A percentile compares a stretch with the other conserved stretches of the same genome.
Conservation (phyloP, 2,329 filamentous ascomycete species). For the Scleromitrula shiraiana region DNA sequence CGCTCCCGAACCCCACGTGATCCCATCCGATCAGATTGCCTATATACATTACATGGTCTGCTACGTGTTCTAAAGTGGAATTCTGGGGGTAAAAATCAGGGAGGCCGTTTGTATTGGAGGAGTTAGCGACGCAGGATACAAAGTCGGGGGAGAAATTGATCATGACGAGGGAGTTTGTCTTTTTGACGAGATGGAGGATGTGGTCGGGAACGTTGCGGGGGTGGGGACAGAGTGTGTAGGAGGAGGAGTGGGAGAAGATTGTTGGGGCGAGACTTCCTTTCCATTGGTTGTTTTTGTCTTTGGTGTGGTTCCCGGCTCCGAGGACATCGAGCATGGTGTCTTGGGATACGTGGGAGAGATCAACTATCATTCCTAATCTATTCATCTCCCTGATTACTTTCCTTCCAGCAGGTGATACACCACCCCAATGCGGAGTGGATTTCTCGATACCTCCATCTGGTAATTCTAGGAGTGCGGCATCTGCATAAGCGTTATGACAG, state of each 20-base stretch:
- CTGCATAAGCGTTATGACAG: conserved; percentile 84
- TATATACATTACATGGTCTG: conserved; percentile 73
- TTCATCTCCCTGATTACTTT: conserved; percentile 83
- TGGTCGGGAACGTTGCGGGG: conserved; percentile 86
- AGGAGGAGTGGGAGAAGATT: conserved; percentile 85
- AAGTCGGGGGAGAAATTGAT: conserved; percentile 83
- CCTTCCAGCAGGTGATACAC: conserved; percentile 64
- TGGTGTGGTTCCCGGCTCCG: no score
- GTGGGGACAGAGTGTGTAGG: conserved; percentile 73
- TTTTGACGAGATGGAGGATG: conserved; percentile 67
- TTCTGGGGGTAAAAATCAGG: conserved; percentile 61
- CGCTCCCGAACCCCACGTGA: conserved; percentile 79
- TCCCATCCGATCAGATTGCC: conserved; percentile 78
- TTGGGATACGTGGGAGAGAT: conserved; percentile 69
- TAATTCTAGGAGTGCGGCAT: conserved; percentile 62
- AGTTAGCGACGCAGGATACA: conserved; percentile 56
- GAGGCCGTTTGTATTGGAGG: conserved; percentile 51
- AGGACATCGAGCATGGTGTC: conserved; percentile 84
- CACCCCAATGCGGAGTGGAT: conserved; percentile 55
- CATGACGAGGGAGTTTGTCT: conserved; percentile 73
- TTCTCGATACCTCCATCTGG: conserved; percentile 28
- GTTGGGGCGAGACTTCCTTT: conserved; percentile 68
- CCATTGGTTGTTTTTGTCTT: conserved; percentile 56
- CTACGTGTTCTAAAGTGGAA: conserved; percentile 69
- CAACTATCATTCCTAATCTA: conserved; percentile 86